Percentiles rank a stretch among this genome's conserved stretches.
Evolutionary conservation across 2,329 filamentous ascomycete genomes (phyloP).

Genomic region (Fusarium denticulatum): DNA sequence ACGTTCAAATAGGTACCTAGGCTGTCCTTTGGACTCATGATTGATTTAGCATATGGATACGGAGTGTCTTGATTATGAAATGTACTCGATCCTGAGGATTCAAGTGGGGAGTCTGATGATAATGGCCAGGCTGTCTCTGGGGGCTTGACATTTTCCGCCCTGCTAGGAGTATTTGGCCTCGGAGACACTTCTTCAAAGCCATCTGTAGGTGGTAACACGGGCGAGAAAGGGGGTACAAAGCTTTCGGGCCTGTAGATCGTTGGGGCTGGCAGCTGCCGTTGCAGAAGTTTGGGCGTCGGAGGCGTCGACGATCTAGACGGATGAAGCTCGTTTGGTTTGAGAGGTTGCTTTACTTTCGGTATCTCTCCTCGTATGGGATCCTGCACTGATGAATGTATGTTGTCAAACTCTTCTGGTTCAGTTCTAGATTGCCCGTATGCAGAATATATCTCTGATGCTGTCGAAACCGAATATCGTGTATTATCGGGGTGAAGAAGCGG

Average conservation of each 20-base stretch:
- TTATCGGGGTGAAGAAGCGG: conserved; percentile 17
- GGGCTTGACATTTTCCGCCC: background rate
- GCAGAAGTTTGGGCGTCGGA: conserved; percentile 9
- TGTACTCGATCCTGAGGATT: conserved; percentile 21
- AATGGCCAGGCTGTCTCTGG: conserved; percentile 20
- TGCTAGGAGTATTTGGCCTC: background rate
- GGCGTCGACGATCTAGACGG: conserved; percentile 14
- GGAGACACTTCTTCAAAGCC: background rate
- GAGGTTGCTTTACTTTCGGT: conserved; percentile 2
- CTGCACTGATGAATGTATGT: background rate
- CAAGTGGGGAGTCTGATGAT: conserved; percentile 16
- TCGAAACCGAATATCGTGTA: conserved; percentile 25
- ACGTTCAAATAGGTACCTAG: background rate
- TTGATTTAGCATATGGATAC: background rate
- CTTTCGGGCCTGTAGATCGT: conserved; percentile 11
- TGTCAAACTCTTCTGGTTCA: conserved; percentile 20
- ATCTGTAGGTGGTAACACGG: background rate
- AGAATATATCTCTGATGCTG: conserved; percentile 19
- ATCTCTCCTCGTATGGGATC: conserved; percentile 17
- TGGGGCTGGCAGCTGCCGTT: conserved; percentile 7
- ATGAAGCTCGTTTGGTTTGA: conserved; percentile 11
- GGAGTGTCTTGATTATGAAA: conserved; percentile 15
- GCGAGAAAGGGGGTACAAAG: conserved; percentile 16
- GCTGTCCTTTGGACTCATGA: background rate
- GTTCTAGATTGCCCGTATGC: conserved; percentile 1